Percentiles rank a stretch among this genome's conserved stretches.
Evolutionary conservation across 352 stramenopile species (phyloP).

Genomic region (Phytophthora chlamydospora): DNA sequence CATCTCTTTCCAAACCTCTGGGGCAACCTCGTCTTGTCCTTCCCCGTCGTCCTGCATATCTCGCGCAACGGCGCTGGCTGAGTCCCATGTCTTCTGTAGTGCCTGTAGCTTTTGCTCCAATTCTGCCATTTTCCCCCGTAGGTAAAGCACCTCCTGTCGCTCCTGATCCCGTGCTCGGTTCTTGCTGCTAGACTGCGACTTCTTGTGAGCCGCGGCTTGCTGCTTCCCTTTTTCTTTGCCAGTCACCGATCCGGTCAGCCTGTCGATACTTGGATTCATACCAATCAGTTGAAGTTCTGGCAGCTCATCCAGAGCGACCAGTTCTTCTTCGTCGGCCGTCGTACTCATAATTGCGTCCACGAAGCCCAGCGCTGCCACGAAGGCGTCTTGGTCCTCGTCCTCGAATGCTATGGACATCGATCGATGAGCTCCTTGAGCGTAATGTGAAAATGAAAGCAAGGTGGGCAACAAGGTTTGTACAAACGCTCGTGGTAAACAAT

Average conservation of each 20-base stretch:
- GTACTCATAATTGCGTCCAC: constrained; percentile 37
- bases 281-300: constrained; percentile 6
- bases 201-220: constrained; percentile 19
- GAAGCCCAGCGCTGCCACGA: constrained; percentile 47
- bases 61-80: background rate
- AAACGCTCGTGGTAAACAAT: too few relatives aligned
- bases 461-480: too few relatives aligned
- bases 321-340: constrained; percentile 15
- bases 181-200: constrained; percentile 40
- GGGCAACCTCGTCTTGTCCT: constrained; percentile 12
- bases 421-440: too few relatives aligned
- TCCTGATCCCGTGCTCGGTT: constrained; percentile 48
- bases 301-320: constrained; percentile 26
- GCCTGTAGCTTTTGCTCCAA: constrained; percentile 48
- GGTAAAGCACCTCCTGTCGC: constrained; percentile 46
- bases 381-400: constrained; percentile 38
- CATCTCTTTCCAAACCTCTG: constrained; percentile 52
- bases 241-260: constrained; percentile 1
- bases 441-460: too few relatives aligned
- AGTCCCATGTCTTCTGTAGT: constrained; percentile 31
- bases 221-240: background rate
- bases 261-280: background rate
- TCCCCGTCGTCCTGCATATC: background rate
- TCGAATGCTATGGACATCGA: too few relatives aligned
- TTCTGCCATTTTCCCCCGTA: constrained; percentile 47